Evolutionary conservation across 2,329 filamentous ascomycete genomes (phyloP).

Genomic region (Penicillium sp.): DNA sequence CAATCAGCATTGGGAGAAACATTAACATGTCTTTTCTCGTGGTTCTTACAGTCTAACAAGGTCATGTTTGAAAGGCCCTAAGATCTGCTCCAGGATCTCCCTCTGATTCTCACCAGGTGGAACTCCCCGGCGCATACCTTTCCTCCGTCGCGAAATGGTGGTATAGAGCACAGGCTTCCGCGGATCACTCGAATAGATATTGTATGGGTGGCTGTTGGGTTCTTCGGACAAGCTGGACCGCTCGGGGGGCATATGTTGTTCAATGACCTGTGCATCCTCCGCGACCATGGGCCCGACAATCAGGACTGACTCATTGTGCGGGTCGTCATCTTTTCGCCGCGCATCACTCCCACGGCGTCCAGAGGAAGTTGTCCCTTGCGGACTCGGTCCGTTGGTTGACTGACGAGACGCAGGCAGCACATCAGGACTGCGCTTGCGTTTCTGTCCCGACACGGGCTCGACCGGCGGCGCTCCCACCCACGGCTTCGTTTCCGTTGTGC

Average conservation of each 20-base stretch:
- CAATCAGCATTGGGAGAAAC: neutral
- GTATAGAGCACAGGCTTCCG: conserved; percentile 50
- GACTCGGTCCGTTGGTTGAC: conserved; percentile 28
- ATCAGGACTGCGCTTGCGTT: conserved; percentile 40
- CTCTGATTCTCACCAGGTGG: conserved; percentile 52
- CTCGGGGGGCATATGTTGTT: conserved; percentile 57
- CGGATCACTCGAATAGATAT: conserved; percentile 52
- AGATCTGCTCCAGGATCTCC: conserved; percentile 59
- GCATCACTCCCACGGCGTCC: conserved; percentile 33
- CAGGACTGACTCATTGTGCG: conserved; percentile 50
- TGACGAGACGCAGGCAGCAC: conserved; percentile 24
- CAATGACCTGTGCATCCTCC: conserved; percentile 61
- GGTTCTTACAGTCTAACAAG: conserved; percentile 53
- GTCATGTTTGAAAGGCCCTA: conserved; percentile 56
- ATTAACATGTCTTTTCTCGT: neutral
- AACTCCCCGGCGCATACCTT: conserved; percentile 48
- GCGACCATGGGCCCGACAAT: conserved; percentile 63
- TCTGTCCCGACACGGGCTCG: conserved; percentile 33
- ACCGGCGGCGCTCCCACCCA: conserved; percentile 31
- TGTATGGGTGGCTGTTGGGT: conserved; percentile 50
- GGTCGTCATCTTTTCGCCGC: conserved; percentile 38
- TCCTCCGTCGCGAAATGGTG: conserved; percentile 53
- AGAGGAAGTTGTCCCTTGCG: conserved; percentile 24
- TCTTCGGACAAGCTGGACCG: conserved; percentile 41
- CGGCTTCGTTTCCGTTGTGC: conserved; percentile 27